Base-by-base conservation (phyloP, 805 yeast species). In the Cyberlindnera xishuangbannaensis region DNA sequence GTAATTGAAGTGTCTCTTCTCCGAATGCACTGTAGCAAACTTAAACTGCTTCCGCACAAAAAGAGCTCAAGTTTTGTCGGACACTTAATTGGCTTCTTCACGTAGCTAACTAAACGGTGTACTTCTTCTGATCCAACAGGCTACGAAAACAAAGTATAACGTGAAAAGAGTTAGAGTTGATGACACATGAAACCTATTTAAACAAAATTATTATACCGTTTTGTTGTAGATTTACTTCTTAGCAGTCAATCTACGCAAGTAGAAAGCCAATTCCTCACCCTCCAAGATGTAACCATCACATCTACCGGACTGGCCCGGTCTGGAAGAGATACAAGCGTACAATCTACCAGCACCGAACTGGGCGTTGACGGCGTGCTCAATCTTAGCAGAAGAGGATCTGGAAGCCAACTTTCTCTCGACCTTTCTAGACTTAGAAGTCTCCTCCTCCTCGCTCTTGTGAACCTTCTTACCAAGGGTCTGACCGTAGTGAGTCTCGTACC, bases 261-360 rank as follows among this genome's bases (percentile, higher is more conserved):
- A 92, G 95, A 92, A 92, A 70, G 97, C 97, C 73, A 92, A 86
- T 78, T 92, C 98, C 71, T 92, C 98, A 76, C 98, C 98, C 80
- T 92, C 98, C 70, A 92, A 84, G 75, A 92, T 83, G 94, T 92
- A 92, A 75, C 98, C 98, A 71, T 92, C 98, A 76, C 87, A 82
- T 78, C 98, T 94, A 73, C 98, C 98, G 56, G 95, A 83, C 81
- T 92, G 98, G 73, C 98, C 98, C 70, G 98, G 98, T 81, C 98
- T 87, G 41, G 98, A 92, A 55, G 98, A 87, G 67, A 92, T 86
- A 69, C 76, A 78, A 70, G 98, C 98, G 79, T 92, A 92, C 63
- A 92, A 83, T 76, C 90, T 88, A 79, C 98, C 98, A 59, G 97
- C 87, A 70, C 82, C 81, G 83, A 92, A 92, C 78, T 92, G 98